Percentiles rank a stretch among this genome's conserved stretches.
Evolutionary conservation across 495 filamentous ascomycete species (phyloP).

Genomic region (Lepraria neglecta): DNA sequence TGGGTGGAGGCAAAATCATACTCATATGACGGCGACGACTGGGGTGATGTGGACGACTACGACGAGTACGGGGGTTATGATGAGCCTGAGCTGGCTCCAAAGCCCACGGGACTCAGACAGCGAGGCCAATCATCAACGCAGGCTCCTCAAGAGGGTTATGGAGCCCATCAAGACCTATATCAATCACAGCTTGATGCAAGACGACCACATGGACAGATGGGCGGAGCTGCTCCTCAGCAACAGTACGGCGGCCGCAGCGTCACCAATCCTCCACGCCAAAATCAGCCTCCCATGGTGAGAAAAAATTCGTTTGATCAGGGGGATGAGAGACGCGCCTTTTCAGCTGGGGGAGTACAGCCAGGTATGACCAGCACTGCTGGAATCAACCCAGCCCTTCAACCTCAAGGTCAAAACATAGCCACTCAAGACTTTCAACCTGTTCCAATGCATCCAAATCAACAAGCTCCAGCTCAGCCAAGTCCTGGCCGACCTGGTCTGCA

Average conservation of each 20-base stretch:
- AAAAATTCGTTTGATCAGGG: constrained; percentile 46
- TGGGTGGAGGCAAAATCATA: constrained; percentile 88
- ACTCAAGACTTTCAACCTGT: constrained; percentile 19
- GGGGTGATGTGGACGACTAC: constrained; percentile 78
- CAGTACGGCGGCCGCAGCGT: constrained; percentile 22
- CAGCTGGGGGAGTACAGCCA: constrained; percentile 28
- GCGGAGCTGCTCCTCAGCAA: constrained; percentile 5
- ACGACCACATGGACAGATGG: constrained; percentile 3
- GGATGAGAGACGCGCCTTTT: constrained; percentile 41
- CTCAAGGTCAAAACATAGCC: constrained; percentile 10
- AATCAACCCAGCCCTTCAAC: constrained; percentile 15
- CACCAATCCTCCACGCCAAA: constrained; percentile 22
- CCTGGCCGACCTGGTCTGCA: constrained; percentile 1
- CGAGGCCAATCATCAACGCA: constrained; percentile 32
- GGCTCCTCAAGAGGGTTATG: constrained; percentile 13
- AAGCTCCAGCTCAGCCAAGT: constrained; percentile 6
- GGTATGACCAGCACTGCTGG: constrained; percentile 4
- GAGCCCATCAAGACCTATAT: constrained; percentile 10
- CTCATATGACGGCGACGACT: constrained; percentile 89
- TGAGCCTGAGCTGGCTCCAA: constrained; percentile 40
- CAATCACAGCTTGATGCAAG: constrained; percentile 19
- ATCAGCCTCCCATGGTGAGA: constrained; percentile 11
- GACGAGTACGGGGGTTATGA: constrained; percentile 61
- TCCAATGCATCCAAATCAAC: constrained; percentile 10
- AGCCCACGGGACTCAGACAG: constrained; percentile 38